These are phyloP conservation scores for Erigeron philadelphicus DNA, from an alignment of 140 eudicot species.

Conservation along the genomic window DNA sequence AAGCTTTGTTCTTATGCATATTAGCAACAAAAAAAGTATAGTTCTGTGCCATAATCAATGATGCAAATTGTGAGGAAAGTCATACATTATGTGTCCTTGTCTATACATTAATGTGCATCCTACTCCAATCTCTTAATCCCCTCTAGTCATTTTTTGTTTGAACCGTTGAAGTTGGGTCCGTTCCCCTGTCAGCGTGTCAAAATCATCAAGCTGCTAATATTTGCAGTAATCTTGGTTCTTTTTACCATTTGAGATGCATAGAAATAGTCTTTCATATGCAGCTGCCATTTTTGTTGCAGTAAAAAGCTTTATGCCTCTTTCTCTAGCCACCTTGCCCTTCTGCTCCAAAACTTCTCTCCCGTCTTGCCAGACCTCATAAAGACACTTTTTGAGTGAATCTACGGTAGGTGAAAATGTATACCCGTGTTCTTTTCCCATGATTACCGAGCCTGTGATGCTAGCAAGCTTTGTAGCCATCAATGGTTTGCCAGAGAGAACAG, in stretches of 20 bases:
- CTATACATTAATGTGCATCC: not conserved
- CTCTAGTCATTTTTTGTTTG: too few species aligned
- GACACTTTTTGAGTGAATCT: slow-evolving; percentile 37
- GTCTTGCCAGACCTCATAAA: slow-evolving; percentile 61
- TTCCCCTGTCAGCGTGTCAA: too few species aligned
- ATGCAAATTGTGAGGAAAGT: slow-evolving; percentile 9
- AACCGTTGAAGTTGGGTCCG: too few species aligned
- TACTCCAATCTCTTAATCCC: not conserved
- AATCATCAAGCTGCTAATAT: slow-evolving; percentile 18
- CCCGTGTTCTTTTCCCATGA: slow-evolving; percentile 48
- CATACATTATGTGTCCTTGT: not conserved
- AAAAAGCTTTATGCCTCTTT: slow-evolving; percentile 55
- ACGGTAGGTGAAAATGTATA: slow-evolving; percentile 70
- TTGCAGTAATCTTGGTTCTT: slow-evolving; percentile 36
- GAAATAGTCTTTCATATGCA: slow-evolving; percentile 71
- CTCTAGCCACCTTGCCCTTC: slow-evolving; percentile 56
- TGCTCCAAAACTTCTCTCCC: slow-evolving; percentile 49
- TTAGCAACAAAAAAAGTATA: not conserved
- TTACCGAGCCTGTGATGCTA: slow-evolving; percentile 66
- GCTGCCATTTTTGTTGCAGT: slow-evolving; percentile 78
- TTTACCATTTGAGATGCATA: slow-evolving; percentile 52
- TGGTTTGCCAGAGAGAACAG: slow-evolving; percentile 62
- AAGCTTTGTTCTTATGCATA: not conserved
- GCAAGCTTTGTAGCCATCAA: slow-evolving; percentile 72
- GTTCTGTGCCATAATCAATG: not conserved